Evolutionary conservation across 108 stramenopile species (phyloP), one percentile per base, ranked within the genome.

Genomic region (Fragilaria crotonensis): DNA sequence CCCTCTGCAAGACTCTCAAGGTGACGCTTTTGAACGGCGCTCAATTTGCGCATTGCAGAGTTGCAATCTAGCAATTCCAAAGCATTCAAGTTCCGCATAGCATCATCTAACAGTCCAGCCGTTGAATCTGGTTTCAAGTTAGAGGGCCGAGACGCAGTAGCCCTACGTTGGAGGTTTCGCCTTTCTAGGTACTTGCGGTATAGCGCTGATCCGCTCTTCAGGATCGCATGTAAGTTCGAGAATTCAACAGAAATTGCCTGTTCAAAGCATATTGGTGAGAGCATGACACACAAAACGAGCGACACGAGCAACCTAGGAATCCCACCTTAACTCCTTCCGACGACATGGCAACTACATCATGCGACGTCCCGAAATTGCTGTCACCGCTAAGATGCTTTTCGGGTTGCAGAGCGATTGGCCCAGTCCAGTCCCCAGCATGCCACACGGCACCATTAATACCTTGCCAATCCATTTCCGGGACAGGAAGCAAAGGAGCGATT

Each of bases 1-100:
- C 84, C 87, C 32, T 85, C 83, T 3, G 87, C 85, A 1, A 94
- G 59, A 66, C 88, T 80, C 60, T 90, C 88, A 7, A 90, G 59
- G 53, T 94, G 88, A 36, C 88, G 70, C 62, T 94, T 89, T 58
- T 94, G 88, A 44, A 90, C 82, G 30, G 92, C 86, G 29, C 71
- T 80, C 1, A 94, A 71, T 51, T 88, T 88, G 23, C 89, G 70
- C 30, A 94, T 55, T 18, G 73, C 81, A n/a, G 88, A 84, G 52
- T 94, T 94, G 45, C 67, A 57, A 49, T 90, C 83, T 33, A 94
- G 53, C 3, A 94, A 58, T 32, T 89, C 87, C 44, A 84, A 57
- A 25, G 89, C 68, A 47, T 78, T 85, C 48, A 88, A 55, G 54
- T 72, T 82, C 56, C 73, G 59, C 53, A 80, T 51, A 9, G 83